Evolutionary conservation across 148 eudicot genomes (phyloP), one percentile per base, ranked within the genome.

Genomic region (Simmondsia chinensis): DNA sequence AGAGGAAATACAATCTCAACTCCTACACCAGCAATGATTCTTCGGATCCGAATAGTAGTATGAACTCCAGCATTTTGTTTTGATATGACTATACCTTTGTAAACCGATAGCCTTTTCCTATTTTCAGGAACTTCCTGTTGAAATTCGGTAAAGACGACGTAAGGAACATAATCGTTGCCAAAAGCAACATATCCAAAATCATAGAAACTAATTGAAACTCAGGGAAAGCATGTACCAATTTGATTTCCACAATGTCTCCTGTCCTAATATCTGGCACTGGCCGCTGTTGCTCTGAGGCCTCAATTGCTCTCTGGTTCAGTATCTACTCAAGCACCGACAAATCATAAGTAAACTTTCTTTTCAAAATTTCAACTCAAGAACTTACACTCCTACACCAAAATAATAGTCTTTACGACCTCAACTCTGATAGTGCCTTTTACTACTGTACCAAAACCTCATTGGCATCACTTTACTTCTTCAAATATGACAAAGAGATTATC

Each of bases 21-120:
- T 2, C 97, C 97, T 28, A 81, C 57, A 31, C 97, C 95, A 23
- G 97, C 85, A 50, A 84, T 74, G 30, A 89, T 78, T 64, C 97
- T 74, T 24, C 97, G 70, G 51, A 82, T 73, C 15, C 95, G 70
- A 21, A 89, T 78, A 28, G 97, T 89, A 27, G 95, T 78, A 71
- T 89, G 97, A 49, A 89, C 70, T 19, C 97, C 97, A 26, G 97
- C 97, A 79, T 89, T 89, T 61, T 89, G 97, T 57, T 63, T 81
- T 2, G 85, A 76, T 9, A 89, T 81, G 17, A 89, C 76, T 46
- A 89, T 89, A 38, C 97, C 97, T 66, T 89, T 89, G 65, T 89
- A 89, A 4, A 89, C 24, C 24, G 97, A 73, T 43, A 84, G 55
- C 54, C 95, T 69, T 11, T 80, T 71, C 64, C 45, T 81, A 38